Evolutionary conservation across 2,329 filamentous ascomycete species (phyloP).

Genomic region (Didymellaceae sp.): DNA sequence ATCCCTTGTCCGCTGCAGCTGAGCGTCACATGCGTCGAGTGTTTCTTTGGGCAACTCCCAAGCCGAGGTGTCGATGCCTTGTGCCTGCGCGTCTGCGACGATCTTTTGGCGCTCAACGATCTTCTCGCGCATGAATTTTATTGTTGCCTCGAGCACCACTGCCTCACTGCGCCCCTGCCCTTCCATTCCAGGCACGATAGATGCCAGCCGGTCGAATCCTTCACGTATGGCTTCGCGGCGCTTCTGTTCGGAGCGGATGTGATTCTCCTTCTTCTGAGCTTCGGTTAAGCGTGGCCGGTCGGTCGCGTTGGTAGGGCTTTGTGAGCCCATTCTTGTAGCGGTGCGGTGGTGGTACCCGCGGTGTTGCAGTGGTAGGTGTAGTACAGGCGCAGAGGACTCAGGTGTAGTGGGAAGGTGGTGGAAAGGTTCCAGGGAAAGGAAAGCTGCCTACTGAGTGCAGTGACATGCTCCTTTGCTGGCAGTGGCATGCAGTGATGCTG

Average conservation of each 20-base stretch:
- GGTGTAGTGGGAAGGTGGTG: not conserved
- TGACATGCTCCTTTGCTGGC: constrained; percentile 15
- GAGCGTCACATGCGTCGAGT: constrained; percentile 34
- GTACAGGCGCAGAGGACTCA: not conserved
- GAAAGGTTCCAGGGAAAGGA: not conserved
- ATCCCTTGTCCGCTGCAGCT: constrained; percentile 32
- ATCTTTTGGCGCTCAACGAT: constrained; percentile 45
- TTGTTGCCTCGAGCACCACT: constrained; percentile 70
- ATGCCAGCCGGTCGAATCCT: constrained; percentile 81
- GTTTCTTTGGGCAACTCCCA: constrained; percentile 43
- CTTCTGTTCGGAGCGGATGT: constrained; percentile 72
- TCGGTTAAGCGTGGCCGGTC: constrained; percentile 72
- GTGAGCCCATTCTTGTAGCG: constrained; percentile 30
- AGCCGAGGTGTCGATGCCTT: constrained; percentile 42
- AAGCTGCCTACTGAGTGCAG: constrained; percentile 3
- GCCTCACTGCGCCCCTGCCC: constrained; percentile 87
- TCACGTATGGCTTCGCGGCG: constrained; percentile 77
- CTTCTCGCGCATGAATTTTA: constrained; percentile 53
- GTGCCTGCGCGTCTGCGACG: constrained; percentile 46
- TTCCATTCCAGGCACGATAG: constrained; percentile 79
- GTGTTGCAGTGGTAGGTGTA: not conserved
- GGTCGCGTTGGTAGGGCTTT: constrained; percentile 38
- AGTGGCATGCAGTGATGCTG: constrained; percentile 10
- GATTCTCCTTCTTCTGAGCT: constrained; percentile 75
- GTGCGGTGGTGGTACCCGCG: not conserved